Evolutionary conservation across 2,329 filamentous ascomycete species (phyloP).

Genomic region (Cladosporium sp.): DNA sequence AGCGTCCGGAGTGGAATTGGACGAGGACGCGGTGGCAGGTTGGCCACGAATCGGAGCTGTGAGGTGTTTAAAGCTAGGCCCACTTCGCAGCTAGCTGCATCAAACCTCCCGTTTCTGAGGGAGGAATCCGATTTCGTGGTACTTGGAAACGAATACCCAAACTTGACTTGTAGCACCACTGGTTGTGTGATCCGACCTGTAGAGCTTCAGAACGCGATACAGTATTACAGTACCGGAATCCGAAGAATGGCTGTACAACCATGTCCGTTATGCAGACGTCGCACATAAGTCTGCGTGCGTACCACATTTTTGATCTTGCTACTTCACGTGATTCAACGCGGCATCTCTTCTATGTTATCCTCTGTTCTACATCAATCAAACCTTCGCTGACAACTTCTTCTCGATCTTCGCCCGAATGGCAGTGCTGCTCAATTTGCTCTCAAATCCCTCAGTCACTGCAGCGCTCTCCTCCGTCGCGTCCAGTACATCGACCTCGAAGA

Average conservation of each 20-base stretch:
- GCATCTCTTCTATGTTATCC: neutral
- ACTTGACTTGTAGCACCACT: neutral
- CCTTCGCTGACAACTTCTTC: constrained; percentile 13
- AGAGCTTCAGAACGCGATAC: neutral
- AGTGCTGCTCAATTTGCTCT: constrained; percentile 87
- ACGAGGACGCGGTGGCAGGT: constrained; percentile 8
- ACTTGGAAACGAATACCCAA: neutral
- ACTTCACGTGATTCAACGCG: neutral
- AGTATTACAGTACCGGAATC: neutral
- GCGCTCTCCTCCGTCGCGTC: constrained; percentile 57
- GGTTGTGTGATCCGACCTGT: neutral
- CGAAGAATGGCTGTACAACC: neutral
- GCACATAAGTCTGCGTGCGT: neutral
- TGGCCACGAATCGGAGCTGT: constrained; percentile 5
- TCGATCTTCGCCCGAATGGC: constrained; percentile 56
- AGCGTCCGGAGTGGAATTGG: constrained; percentile 2
- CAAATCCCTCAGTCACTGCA: constrained; percentile 61
- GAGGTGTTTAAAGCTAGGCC: constrained; percentile 2
- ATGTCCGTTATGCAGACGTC: neutral
- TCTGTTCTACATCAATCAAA: neutral
- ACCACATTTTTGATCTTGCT: neutral
- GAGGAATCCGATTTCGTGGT: neutral
- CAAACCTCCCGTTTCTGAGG: neutral
- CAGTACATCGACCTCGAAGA: constrained; percentile 88
- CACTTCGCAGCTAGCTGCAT: constrained; percentile 12